Evolutionary conservation across 345 rosid species (phyloP).

Genomic region (Fremontodendron californicum): DNA sequence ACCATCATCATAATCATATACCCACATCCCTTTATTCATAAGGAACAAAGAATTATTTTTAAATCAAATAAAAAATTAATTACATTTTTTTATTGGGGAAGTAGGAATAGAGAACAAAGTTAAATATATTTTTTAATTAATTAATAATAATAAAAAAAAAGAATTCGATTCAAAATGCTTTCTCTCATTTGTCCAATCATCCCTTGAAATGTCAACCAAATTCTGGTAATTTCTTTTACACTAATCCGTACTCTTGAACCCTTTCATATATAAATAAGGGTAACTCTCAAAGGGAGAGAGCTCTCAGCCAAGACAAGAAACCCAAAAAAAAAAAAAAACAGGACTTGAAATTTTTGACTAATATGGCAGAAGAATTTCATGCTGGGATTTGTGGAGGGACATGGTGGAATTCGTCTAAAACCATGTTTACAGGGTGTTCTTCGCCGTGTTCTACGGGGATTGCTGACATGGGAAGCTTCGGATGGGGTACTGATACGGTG

Average conservation of each 20-base stretch:
- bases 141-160: not conserved
- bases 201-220: conserved; percentile 50
- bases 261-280: conserved; percentile 36
- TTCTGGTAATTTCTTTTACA: conserved; percentile 30
- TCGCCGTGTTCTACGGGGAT: conserved; percentile 37
- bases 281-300: not conserved
- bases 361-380: conserved; percentile 82
- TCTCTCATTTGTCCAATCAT: conserved; percentile 40
- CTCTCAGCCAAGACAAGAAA: not conserved
- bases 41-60: conserved; percentile 10
- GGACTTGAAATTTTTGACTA: not conserved
- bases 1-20: conserved; percentile 18
- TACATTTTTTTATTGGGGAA: not conserved
- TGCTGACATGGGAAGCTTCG: conserved; percentile 31
- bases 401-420: conserved; percentile 59
- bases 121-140: not conserved
- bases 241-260: conserved; percentile 25
- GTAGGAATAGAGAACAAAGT: conserved; percentile 8
- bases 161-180: conserved; percentile 42
- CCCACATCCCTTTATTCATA: conserved; percentile 25
- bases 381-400: conserved; percentile 52
- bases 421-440: conserved; percentile 34
- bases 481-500: conserved; percentile 27
- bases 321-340: not conserved
- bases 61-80: not conserved